Percentiles rank a stretch among this genome's conserved stretches.
phyloP scores from a whole-genome alignment of 371 early-diverging fungal genomes.

The Mucor sp. region DNA sequence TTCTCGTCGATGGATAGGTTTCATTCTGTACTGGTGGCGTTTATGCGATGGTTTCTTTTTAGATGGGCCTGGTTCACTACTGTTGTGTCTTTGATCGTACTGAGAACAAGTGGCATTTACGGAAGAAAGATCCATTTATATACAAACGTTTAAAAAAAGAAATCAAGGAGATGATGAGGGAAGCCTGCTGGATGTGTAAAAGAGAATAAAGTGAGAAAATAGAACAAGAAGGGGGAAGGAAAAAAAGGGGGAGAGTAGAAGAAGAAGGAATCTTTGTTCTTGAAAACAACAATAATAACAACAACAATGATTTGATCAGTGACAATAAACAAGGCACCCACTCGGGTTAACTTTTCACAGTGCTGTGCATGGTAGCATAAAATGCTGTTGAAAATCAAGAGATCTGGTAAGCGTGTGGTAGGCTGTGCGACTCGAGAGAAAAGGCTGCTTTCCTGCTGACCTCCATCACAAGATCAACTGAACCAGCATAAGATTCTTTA shows the following conservation, averaged over 20 bases:
- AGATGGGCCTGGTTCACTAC: too few species aligned
- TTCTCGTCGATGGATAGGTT: neutral
- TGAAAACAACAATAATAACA: neutral
- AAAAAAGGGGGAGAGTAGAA: neutral
- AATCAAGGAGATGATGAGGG: neutral
- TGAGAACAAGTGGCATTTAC: neutral
- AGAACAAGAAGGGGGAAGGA: neutral
- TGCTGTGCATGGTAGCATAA: neutral
- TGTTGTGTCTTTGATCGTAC: neutral
- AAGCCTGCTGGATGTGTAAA: neutral
- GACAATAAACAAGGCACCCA: neutral
- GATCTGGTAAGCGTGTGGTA: neutral
- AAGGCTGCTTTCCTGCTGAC: neutral
- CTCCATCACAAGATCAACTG: neutral
- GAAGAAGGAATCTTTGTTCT: neutral
- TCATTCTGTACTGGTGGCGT: neutral
- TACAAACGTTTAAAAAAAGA: neutral
- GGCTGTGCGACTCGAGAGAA: neutral
- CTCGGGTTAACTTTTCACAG: neutral
- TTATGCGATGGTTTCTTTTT: neutral
- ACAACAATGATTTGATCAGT: slow-evolving; percentile 4
- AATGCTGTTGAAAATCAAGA: slow-evolving; percentile 4
- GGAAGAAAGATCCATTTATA: neutral
- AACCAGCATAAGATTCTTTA: neutral
- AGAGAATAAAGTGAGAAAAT: neutral